A percentile compares a stretch with the other conserved stretches of the same genome.
phyloP scores from a whole-genome alignment of 306 rosid species.

The Citrullus amarus region DNA sequence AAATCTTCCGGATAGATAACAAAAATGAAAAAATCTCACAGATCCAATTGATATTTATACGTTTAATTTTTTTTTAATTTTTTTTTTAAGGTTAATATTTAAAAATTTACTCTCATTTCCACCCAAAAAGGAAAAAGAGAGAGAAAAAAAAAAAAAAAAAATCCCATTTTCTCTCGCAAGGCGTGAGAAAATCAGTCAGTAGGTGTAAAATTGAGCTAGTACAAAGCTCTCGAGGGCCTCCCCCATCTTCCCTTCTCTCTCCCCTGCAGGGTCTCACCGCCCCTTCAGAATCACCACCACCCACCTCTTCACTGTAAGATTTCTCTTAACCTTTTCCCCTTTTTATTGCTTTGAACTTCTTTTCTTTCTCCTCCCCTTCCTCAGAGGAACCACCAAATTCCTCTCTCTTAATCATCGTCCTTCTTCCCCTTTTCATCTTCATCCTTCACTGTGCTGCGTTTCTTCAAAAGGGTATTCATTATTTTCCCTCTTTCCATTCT shows the following conservation, averaged over 20 bases:
- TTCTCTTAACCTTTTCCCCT: neutral
- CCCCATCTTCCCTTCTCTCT: neutral
- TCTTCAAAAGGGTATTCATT: neutral
- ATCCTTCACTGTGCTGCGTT: neutral
- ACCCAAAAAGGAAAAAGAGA: neutral
- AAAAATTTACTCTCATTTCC: neutral
- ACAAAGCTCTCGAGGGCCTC: conserved; percentile 2
- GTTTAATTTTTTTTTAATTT: too few relatives aligned
- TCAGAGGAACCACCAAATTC: neutral
- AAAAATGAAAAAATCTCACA: too few relatives aligned
- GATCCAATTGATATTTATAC: too few relatives aligned
- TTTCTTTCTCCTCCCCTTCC: neutral
- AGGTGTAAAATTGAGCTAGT: conserved; percentile 5
- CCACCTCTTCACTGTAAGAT: conserved; percentile 1
- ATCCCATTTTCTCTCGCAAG: neutral
- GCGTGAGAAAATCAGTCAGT: neutral
- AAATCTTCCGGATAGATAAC: too few relatives aligned
- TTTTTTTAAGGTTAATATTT: too few relatives aligned
- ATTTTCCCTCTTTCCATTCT: neutral
- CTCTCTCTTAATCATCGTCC: neutral
- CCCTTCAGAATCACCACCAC: neutral
- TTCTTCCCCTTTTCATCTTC: neutral
- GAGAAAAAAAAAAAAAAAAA: neutral
- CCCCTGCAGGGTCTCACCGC: neutral
- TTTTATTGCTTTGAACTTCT: neutral